Evolutionary conservation across 2,329 filamentous ascomycete genomes (phyloP), one percentile per base, ranked within the genome.

Genomic region (Microdochium paspali): DNA sequence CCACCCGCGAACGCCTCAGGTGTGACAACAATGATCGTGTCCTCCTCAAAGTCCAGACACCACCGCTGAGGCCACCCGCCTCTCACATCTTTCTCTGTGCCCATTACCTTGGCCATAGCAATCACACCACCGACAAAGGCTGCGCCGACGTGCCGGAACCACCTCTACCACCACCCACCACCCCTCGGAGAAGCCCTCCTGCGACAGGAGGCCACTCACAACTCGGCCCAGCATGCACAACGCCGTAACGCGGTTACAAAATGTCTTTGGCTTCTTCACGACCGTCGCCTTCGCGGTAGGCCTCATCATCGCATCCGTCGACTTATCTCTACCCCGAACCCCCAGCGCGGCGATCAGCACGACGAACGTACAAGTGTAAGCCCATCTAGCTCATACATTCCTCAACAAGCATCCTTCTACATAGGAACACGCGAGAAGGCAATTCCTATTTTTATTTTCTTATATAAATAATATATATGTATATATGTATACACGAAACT

Each of bases 241-340:
- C 62, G 80, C 85, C 44, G 69, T 95, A 44, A 89, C 87, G 53
- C 87, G 93, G 56, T 67, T 85, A 56, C 93, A 98, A 69, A 91
- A 89, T 70, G 84, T 90, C 65, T 98, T 98, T 66, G 90, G 93
- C 67, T 96, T 95, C 80, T 96, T 97, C 76, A 97, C 93, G 18
- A 94, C 90, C 24, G 90, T 96, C 53, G 85, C 86, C 49, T 93
- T 95, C 62, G 79, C 80, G 49, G 78, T 96, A 47, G 90, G 82
- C 46, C 79, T 77, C 47, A 70, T 94, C 49, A 87, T 96, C 57
- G 90, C 91, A 44, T 72, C 85, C 45, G 90, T 89, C 32, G 88
- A 90, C 58, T 66, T 95, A 58, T 68, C 84, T 58, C 73, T 73
- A 50, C 79, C 84, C 3, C 84, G 89, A 54, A 76, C 77, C 6